Base-by-base conservation (phyloP, 495 filamentous ascomycete genomes). In the Penicillium canescens region DNA sequence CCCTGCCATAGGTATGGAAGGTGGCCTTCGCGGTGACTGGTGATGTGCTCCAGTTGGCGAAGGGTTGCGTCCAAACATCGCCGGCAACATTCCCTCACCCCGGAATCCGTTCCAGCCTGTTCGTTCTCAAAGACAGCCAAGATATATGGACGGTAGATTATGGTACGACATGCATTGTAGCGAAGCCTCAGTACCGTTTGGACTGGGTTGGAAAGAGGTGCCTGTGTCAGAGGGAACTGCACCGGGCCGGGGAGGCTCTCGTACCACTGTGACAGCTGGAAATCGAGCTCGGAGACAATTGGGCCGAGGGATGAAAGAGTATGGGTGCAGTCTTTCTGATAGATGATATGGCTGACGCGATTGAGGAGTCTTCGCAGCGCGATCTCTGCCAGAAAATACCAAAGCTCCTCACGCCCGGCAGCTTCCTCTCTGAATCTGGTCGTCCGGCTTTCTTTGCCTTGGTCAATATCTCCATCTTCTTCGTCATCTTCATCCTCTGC, bases 1-100 rank as follows among this genome's bases (percentile, higher is more conserved):
- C 89, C 89, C 72, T 91, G 88, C 87, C 88, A 91, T 13, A 92
- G 78, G 70, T 92, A 92, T n/a, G 88, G 89, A 68, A 93, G 86
- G 60, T 92, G 89, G 51, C 89, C 89, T 60, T 87, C 88, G 60
- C 90, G 88, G 74, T 92, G 89, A 50, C 85, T 87, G 47, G 81
- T 81, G 59, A 92, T 86, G 61, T 91, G 80, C 70, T 92, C 88
- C 49, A 92, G 77, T 71, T 93, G 89, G 63, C 86, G 79, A 60
- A 93, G 78, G 41, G 86, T 88, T 50, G 89, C 88, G 65, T 92
- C 89, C n/a, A 92, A 74, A 68, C 88, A 91, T 66, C 90, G 88
- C 54, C 83, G 80, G 67, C 89, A 92, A 59, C 85, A 87, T 42
- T 91, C 88, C 54, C 85, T 83, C 42, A 92, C 88, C 45, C 76